Conservation (phyloP, 2,329 filamentous ascomycete species). For the Fusarium albidum region DNA sequence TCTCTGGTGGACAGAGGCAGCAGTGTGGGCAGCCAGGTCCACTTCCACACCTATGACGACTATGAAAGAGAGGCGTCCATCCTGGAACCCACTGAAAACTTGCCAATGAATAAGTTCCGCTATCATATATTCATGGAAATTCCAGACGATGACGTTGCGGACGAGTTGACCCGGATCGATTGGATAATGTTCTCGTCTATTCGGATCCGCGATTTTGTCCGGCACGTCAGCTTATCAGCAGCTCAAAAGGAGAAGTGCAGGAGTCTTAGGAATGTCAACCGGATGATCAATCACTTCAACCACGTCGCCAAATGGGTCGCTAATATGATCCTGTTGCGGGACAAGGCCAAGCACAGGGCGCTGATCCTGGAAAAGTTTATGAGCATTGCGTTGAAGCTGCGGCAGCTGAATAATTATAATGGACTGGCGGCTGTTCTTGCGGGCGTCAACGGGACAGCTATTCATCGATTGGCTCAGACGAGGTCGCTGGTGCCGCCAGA, state of each 20-base stretch:
- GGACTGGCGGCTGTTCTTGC: conserved; percentile 92
- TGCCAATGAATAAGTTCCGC: conserved; percentile 81
- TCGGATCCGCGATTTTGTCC: conserved; percentile 88
- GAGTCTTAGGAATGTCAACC: conserved; percentile 85
- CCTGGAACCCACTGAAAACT: conserved; percentile 73
- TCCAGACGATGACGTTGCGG: conserved; percentile 83
- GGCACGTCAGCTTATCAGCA: conserved; percentile 81
- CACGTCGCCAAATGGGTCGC: conserved; percentile 84
- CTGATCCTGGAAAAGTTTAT: conserved; percentile 96
- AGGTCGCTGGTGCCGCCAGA: conserved; percentile 75
- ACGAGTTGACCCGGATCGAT: conserved; percentile 93
- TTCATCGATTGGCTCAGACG: conserved; percentile 85
- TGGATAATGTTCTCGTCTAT: conserved; percentile 99
- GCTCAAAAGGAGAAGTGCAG: conserved; percentile 78
- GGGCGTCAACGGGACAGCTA: conserved; percentile 86
- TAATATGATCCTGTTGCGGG: conserved; percentile 85
- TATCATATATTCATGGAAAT: conserved; percentile 93
- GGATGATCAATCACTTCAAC: conserved; percentile 94
- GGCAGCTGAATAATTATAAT: conserved; percentile 96
- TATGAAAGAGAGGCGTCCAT: conserved; percentile 81
- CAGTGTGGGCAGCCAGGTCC: conserved; percentile 55
- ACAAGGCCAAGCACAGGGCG: conserved; percentile 95
- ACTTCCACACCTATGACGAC: conserved; percentile 75
- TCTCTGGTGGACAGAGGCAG: conserved; percentile 51
- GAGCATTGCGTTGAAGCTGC: conserved; percentile 84